Conservation (phyloP, 2,329 filamentous ascomycete genomes). For the Blastomyces parvus region DNA sequence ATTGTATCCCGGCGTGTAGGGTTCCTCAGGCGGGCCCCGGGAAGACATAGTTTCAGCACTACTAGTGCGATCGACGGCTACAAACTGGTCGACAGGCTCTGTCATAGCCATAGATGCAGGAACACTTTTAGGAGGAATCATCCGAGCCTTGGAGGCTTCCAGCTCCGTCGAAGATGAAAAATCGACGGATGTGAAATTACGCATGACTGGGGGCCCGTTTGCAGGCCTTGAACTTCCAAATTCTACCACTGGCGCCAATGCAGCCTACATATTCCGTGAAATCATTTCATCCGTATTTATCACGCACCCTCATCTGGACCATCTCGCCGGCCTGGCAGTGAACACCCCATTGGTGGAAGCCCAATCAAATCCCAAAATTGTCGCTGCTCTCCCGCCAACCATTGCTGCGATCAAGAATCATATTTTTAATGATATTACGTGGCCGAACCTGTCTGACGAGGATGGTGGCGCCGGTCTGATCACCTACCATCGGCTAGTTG, state of each 20-base stretch:
- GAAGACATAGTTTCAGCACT: conserved; percentile 88
- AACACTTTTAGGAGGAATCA: conserved; percentile 76
- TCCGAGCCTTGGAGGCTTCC: conserved; percentile 56
- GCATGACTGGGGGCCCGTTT: conserved; percentile 59
- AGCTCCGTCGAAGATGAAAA: conserved; percentile 12
- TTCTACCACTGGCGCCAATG: conserved; percentile 62
- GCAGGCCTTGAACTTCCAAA: conserved; percentile 63
- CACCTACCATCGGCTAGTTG: conserved; percentile 77
- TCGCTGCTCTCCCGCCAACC: conserved; percentile 80
- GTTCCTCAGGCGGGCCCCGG: conserved; percentile 76
- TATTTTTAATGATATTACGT: conserved; percentile 96
- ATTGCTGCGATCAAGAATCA: conserved; percentile 86
- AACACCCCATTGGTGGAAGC: conserved; percentile 83
- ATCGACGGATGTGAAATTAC: conserved; percentile 20
- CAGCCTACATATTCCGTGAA: conserved; percentile 64
- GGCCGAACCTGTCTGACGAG: conserved; percentile 95
- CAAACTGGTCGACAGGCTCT: conserved; percentile 72
- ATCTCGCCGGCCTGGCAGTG: conserved; percentile 82
- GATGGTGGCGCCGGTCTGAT: conserved; percentile 88
- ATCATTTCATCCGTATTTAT: conserved; percentile 84
- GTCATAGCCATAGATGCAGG: conserved; percentile 90
- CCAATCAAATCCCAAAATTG: conserved; percentile 64
- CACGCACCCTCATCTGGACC: conserved; percentile 94
- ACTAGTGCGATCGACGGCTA: conserved; percentile 69
- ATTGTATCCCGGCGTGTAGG: conserved; percentile 45